Evolutionary conservation across 441 rosid species (phyloP).

Genomic region (Arabidopsis lyrata): DNA sequence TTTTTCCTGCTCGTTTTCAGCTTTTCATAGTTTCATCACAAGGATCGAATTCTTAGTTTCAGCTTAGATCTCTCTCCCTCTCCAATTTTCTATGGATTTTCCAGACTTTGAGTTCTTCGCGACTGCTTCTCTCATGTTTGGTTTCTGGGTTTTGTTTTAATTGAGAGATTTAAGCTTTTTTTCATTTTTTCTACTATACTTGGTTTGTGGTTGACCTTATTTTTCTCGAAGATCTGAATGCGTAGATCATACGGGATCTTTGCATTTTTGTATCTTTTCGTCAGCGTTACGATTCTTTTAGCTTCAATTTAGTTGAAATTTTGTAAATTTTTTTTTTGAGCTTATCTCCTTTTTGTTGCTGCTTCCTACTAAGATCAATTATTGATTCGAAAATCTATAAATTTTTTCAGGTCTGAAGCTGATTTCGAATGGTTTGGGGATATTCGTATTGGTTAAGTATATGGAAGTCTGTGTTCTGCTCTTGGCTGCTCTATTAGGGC

Average conservation of each 20-base stretch:
- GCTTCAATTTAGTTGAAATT: slow-evolving; percentile 21
- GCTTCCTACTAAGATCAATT: slow-evolving; percentile 19
- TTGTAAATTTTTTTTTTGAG: not conserved
- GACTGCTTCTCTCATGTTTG: not conserved
- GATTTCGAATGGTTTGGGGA: slow-evolving; percentile 30
- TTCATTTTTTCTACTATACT: slow-evolving; percentile 18
- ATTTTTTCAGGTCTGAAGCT: slow-evolving; percentile 35
- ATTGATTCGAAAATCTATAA: not conserved
- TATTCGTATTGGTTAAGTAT: slow-evolving; percentile 23
- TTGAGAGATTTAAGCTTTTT: slow-evolving; percentile 22
- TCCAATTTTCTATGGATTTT: slow-evolving; percentile 14
- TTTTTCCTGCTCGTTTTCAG: slow-evolving; percentile 2
- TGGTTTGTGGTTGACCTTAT: slow-evolving; percentile 41
- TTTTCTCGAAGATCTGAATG: slow-evolving; percentile 43
- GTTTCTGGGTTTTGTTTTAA: slow-evolving; percentile 19
- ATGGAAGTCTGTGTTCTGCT: slow-evolving; percentile 40
- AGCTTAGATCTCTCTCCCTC: slow-evolving; percentile 31
- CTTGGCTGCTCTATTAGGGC: slow-evolving; percentile 42
- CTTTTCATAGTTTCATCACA: slow-evolving; percentile 8
- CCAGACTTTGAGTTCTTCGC: not conserved
- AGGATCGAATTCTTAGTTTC: slow-evolving; percentile 51
- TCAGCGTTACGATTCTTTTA: slow-evolving; percentile 42
- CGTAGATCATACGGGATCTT: slow-evolving; percentile 48
- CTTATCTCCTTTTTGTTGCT: slow-evolving; percentile 8
- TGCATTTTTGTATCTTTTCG: slow-evolving; percentile 35